These are phyloP conservation scores for Phytophthora macrochlamydospora DNA, from an alignment of 352 stramenopile genomes.

Conservation along the genomic window DNA sequence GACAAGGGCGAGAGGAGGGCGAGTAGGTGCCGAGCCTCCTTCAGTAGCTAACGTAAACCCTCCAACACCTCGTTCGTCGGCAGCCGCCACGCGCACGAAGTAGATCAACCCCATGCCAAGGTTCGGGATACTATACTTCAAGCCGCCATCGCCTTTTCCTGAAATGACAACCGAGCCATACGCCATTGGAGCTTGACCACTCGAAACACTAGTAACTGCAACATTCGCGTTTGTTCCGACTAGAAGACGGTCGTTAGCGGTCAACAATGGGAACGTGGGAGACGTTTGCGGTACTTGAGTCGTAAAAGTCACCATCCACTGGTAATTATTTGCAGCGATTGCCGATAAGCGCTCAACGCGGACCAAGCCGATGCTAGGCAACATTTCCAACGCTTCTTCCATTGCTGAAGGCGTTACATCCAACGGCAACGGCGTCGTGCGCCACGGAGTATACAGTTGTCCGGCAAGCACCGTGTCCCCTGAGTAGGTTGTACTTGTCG, in stretches of 20 bases:
- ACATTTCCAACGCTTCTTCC: slow-evolving; percentile 84
- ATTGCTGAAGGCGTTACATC: slow-evolving; percentile 64
- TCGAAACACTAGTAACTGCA: slow-evolving; percentile 21
- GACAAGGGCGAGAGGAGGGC: slow-evolving; percentile 48
- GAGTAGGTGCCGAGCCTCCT: slow-evolving; percentile 43
- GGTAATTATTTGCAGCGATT: slow-evolving; percentile 64
- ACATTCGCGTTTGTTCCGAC: slow-evolving; percentile 37
- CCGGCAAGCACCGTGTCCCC: slow-evolving; percentile 49
- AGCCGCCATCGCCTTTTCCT: slow-evolving; percentile 24
- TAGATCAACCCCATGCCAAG: slow-evolving; percentile 68
- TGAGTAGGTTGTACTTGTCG: slow-evolving; percentile 37
- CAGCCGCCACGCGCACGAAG: slow-evolving; percentile 79
- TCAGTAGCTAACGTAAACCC: slow-evolving; percentile 42
- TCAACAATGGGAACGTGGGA: slow-evolving; percentile 41
- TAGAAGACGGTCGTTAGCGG: slow-evolving; percentile 60
- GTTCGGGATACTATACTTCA: slow-evolving; percentile 62
- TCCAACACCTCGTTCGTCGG: slow-evolving; percentile 84
- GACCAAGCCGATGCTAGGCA: slow-evolving; percentile 90
- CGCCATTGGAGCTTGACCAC: slow-evolving; percentile 36
- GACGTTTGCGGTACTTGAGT: slow-evolving; percentile 46
- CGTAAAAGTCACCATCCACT: slow-evolving; percentile 92
- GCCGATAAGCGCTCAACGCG: slow-evolving; percentile 86
- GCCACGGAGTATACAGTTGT: slow-evolving; percentile 57
- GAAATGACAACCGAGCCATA: slow-evolving; percentile 34
- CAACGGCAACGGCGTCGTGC: slow-evolving; percentile 58